Conservation (phyloP, 208 protist species). For the Acanthamoeba castellanii region DNA sequence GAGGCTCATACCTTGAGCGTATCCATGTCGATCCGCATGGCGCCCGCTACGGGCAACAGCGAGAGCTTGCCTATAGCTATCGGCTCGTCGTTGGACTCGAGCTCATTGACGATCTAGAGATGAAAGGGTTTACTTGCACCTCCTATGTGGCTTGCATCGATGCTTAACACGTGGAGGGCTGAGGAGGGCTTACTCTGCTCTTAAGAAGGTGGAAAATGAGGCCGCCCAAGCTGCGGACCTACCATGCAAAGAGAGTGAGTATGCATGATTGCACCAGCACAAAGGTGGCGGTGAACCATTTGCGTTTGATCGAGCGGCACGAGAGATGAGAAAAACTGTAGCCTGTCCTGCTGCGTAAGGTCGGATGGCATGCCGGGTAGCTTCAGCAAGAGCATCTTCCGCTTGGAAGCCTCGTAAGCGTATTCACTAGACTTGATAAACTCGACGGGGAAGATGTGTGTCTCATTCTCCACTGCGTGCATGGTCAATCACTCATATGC, state of each 20-base stretch:
- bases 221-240: slow-evolving; percentile 53
- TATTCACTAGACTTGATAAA: slow-evolving; percentile 45
- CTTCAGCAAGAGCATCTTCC: not conserved
- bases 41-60: not conserved
- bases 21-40: slow-evolving; percentile 58
- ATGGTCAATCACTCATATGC: not conserved
- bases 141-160: too few relatives aligned
- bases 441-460: not conserved
- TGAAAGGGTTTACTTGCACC: too few relatives aligned
- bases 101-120: slow-evolving; percentile 67
- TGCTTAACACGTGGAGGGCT: too few relatives aligned
- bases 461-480: not conserved
- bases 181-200: not conserved
- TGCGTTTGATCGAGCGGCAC: slow-evolving; percentile 11
- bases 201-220: not conserved
- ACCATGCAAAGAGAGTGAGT: not conserved
- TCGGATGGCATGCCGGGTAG: slow-evolving; percentile 10
- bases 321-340: not conserved
- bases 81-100: slow-evolving; percentile 3
- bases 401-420: slow-evolving; percentile 24
- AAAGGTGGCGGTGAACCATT: slow-evolving; percentile 5
- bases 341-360: not conserved
- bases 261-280: not conserved
- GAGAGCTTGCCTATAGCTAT: not conserved
- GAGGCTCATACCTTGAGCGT: slow-evolving; percentile 58